Base-by-base conservation (phyloP, 768 basidiomycete species). In the Tulasnella sp. region DNA sequence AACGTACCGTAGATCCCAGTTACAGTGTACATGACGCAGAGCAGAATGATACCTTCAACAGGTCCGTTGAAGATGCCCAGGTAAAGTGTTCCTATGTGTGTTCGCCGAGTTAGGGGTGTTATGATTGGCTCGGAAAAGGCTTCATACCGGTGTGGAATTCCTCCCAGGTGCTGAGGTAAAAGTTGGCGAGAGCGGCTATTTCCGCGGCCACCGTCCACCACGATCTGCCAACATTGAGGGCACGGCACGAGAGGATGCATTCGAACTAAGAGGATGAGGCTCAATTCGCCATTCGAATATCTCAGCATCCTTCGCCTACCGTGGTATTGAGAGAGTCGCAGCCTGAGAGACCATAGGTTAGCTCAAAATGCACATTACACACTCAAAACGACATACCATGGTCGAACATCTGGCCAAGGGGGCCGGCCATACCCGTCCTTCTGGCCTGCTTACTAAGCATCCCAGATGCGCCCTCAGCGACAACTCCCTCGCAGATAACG, bases 151-250 rank as follows among this genome's bases (percentile, higher is more conserved):
- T 98, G 79, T 98, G 92, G 80, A 93, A 94, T 82, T 97, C 89
- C 79, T 91, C 91, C 85, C 85, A 93, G 19, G 92, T 93, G 3
- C 91, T 91, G 25, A 93, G 85, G 82, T 93, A 93, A 80, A 94
- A 94, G 81, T 91, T 93, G 78, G 89, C 89, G 52, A 92, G 83
- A 0, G 91, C 90, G 0, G 90, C 90, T 14, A 91, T 86, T 81
- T 96, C 93, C 0, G 92, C 92, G 0, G 92, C 89, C 40, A 99
- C 91, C 0, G 96, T 98, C 97, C 96, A 99, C 96, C 97, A 99
- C 0, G 94, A 95, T 25, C 96, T 87, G 15, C 93, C 94, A 29
- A 98, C 86, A 79, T 97, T 96, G 64, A 99, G 88, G 0, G 97
- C 96, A 36, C 92, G 89, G 9, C 90, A 85, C 7, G 89, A 88